Percentiles rank a stretch among this genome's conserved stretches.
These are phyloP conservation scores for Alternaria ethzedia DNA, from an alignment of 2,329 filamentous ascomycete species.

Conservation along the genomic window DNA sequence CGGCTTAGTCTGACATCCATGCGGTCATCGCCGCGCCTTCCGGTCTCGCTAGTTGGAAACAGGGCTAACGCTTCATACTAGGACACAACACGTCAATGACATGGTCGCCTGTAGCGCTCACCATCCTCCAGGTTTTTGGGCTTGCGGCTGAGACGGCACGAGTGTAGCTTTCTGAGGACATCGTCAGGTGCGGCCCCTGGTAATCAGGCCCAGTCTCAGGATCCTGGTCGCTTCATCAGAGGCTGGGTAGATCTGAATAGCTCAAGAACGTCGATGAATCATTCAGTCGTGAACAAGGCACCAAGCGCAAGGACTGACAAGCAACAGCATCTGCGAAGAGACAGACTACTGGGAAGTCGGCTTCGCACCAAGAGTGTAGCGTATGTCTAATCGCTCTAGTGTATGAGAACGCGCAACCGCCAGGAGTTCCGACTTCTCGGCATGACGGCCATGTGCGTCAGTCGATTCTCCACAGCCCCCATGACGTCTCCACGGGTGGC, in stretches of 20 bases:
- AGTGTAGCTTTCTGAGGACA: constrained; percentile 19
- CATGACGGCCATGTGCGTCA: constrained; percentile 20
- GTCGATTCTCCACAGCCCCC: constrained; percentile 11
- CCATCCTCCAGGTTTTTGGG: constrained; percentile 35
- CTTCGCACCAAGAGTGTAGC: constrained; percentile 10
- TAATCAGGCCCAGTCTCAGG: not conserved
- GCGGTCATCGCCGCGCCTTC: constrained; percentile 15
- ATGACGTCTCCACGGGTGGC: constrained; percentile 24
- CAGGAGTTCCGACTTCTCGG: constrained; percentile 18
- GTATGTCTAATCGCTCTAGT: not conserved
- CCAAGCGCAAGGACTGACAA: not conserved
- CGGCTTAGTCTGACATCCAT: constrained; percentile 9
- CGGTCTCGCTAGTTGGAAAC: constrained; percentile 9
- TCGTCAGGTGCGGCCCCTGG: not conserved
- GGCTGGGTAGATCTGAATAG: not conserved
- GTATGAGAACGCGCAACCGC: constrained; percentile 27
- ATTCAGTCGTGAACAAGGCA: not conserved
- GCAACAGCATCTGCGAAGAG: not conserved
- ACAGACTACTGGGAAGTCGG: constrained; percentile 1
- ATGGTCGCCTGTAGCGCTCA: constrained; percentile 38
- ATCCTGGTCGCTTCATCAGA: constrained; percentile 2
- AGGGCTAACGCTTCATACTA: constrained; percentile 21
- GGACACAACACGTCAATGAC: constrained; percentile 44
- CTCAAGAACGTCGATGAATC: not conserved
- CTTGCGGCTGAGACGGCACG: constrained; percentile 25